Percentiles rank a stretch among this genome's conserved stretches.
Conservation (phyloP, 805 yeast species). For the Sungouiozyma intestinalis region DNA sequence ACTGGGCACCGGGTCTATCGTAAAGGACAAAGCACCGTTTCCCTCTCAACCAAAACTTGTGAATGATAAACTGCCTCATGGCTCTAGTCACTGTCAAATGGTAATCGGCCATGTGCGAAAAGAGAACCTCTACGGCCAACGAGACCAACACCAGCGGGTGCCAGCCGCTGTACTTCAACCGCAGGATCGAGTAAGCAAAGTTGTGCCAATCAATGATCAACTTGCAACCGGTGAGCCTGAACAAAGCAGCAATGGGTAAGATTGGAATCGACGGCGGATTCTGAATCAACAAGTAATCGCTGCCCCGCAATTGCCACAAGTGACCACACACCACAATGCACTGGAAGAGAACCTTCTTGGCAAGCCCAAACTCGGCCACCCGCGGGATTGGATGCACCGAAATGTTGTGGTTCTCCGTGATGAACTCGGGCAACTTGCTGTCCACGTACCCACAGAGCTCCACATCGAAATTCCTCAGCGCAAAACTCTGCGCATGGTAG, state of each 20-base stretch:
- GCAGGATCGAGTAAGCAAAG: conserved; percentile 73
- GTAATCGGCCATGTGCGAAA: conserved; percentile 55
- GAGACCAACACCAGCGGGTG: conserved; percentile 58
- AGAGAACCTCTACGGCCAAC: conserved; percentile 48
- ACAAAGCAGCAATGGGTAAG: conserved; percentile 49
- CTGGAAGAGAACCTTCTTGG: conserved; percentile 50
- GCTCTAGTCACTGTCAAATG: conserved; percentile 73
- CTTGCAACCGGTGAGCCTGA: conserved; percentile 45
- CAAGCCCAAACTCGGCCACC: conserved; percentile 9
- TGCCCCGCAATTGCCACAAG: conserved; percentile 45
- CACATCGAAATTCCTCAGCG: conserved; percentile 58
- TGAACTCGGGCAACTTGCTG: conserved; percentile 39
- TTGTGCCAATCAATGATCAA: conserved; percentile 95
- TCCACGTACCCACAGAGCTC: conserved; percentile 78
- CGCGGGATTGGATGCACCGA: conserved; percentile 35
- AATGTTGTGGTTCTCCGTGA: conserved; percentile 41
- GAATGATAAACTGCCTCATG: conserved; percentile 52
- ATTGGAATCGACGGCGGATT: conserved; percentile 93
- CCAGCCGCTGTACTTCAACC: conserved; percentile 44
- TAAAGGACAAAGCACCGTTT: conserved; percentile 54
- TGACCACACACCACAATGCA: conserved; percentile 35
- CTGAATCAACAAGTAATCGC: conserved; percentile 64
- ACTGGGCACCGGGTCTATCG: conserved; percentile 74
- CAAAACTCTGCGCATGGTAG: conserved; percentile 76
- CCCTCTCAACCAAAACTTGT: conserved; percentile 42